Conservation (phyloP, 148 eudicot species). For the Rhododendron simsii region DNA sequence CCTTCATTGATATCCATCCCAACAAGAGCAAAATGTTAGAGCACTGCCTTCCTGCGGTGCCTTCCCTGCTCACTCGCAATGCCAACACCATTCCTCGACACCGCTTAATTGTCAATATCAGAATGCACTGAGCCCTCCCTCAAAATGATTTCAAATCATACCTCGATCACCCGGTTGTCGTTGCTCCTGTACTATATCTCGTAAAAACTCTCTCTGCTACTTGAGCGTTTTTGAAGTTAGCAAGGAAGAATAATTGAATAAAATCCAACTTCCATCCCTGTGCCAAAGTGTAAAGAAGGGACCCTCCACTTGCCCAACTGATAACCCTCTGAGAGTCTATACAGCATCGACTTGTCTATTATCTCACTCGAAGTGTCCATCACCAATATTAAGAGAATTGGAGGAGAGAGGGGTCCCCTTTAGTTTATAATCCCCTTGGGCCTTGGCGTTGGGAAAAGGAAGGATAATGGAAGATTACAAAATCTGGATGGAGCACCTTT, state of each 20-base stretch:
- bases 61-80: background rate
- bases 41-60: background rate
- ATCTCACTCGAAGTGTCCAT: background rate
- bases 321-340: background rate
- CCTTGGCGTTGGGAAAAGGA: background rate
- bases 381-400: background rate
- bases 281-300: background rate
- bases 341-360: background rate
- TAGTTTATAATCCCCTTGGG: background rate
- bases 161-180: background rate
- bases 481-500: background rate
- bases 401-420: background rate
- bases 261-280: background rate
- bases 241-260: background rate
- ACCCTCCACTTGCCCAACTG: background rate
- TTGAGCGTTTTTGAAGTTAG: background rate
- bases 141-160: background rate
- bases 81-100: background rate
- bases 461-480: background rate
- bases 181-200: background rate
- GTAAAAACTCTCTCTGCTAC: background rate
- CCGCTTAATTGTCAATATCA: background rate
- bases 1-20: background rate
- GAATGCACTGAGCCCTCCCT: background rate
- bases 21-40: background rate